A percentile compares a stretch with the other conserved stretches of the same genome.
phyloP scores from a whole-genome alignment of 1,284 basidiomycete genomes.

The Stereum hirsutum region DNA sequence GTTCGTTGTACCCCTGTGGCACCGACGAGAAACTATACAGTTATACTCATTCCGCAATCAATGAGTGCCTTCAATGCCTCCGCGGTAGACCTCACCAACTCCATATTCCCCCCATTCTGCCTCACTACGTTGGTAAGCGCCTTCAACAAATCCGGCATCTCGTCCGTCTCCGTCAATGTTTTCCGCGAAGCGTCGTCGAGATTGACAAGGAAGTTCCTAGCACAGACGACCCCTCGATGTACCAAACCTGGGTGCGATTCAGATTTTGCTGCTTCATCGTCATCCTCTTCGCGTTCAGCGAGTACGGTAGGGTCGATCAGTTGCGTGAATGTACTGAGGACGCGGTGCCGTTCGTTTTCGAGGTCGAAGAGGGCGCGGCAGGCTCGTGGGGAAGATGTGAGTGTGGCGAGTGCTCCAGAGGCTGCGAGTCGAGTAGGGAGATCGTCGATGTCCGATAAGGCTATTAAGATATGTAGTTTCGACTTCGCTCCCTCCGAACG shows the following conservation, averaged over 20 bases:
- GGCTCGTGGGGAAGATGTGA: conserved; percentile 56
- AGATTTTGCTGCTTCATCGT: conserved; percentile 21
- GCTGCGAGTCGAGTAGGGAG: conserved; percentile 76
- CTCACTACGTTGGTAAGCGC: conserved; percentile 41
- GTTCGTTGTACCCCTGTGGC: no score
- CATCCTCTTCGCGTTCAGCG: conserved; percentile 21
- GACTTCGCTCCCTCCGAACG: conserved; percentile 35
- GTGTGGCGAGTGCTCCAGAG: conserved; percentile 75
- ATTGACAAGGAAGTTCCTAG: conserved; percentile 52
- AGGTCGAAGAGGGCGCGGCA: conserved; percentile 54
- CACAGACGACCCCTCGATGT: conserved; percentile 68
- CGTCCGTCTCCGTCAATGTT: conserved; percentile 37
- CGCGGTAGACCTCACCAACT: conserved; percentile 31
- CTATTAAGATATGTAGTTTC: conserved; percentile 75
- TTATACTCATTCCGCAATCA: conserved; percentile 15
- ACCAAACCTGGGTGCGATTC: conserved; percentile 49
- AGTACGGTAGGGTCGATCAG: conserved; percentile 48
- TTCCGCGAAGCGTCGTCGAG: conserved; percentile 27
- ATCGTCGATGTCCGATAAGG: conserved; percentile 81
- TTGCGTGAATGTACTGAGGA: conserved; percentile 51
- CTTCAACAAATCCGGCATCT: conserved; percentile 36
- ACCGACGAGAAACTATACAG: no score
- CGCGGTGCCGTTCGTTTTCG: conserved; percentile 50
- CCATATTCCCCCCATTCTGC: conserved; percentile 22
- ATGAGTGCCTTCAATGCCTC: conserved; percentile 35